Base-by-base conservation (phyloP, 2,329 filamentous ascomycete species). In the Ophiostoma piceae region DNA sequence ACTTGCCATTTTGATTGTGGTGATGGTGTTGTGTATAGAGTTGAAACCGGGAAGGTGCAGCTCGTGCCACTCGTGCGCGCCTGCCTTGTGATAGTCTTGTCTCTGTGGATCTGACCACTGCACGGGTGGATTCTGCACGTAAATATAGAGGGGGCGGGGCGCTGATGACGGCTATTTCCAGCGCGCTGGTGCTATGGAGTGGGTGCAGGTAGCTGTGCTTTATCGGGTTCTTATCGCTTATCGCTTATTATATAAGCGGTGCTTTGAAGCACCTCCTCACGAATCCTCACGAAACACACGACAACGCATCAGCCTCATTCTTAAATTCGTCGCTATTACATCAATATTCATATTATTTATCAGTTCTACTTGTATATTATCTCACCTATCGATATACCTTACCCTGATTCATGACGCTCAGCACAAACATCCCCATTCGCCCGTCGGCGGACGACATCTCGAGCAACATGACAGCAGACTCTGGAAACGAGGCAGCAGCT, bases 61-160 rank as follows among this genome's bases (percentile, higher is more conserved):
- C 32, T 32, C 7, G 60, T 62, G 16, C n/a, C 22, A 60, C 35
- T 35, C 26, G 57, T 16, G 26, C 54, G 57, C 16, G n/a, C 51
- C 51, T 57, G 51, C 22, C 32, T 37, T 37, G 60, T 22, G 60
- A 64, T 35, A 62, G 57, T 62, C 57, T 22, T n/a, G n/a, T 22
- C 9, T 22, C 54, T 35, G 60, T 37, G 32, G 60, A 64, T 37
- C 32, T 64, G 60, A 64, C 32, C 32, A 37, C 29, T 64, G 32
- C 32, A 16, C 5, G 4, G 60, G 29, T 57, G 51, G 51, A 8
- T 57, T 16, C 51, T 57, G 32, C 60, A n/a, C 6, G 32, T n/a
- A n/a, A 47, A 47, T 47, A n/a, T 64, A 64, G 60, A 64, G 60
- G 60, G 60, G 60, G 60, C 60, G 60, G 60, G 60, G 60, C 60